Conservation (phyloP, 2,329 filamentous ascomycete species). For the Zymoseptoria ardabiliae region DNA sequence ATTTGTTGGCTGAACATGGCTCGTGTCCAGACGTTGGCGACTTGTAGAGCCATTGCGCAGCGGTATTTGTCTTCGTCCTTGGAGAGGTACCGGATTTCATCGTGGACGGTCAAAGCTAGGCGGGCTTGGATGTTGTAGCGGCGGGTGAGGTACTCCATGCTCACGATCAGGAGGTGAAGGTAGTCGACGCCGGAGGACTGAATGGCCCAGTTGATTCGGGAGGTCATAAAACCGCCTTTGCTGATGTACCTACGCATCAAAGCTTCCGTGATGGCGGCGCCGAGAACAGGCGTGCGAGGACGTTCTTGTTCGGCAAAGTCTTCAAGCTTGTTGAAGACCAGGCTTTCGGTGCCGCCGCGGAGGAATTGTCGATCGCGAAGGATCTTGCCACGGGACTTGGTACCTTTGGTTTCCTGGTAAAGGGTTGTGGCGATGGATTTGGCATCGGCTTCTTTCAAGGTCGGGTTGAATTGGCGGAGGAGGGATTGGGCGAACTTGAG, state of each 20-base stretch:
- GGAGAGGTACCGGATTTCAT: slow-evolving; percentile 93
- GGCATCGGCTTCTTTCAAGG: slow-evolving; percentile 71
- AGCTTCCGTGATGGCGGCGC: slow-evolving; percentile 92
- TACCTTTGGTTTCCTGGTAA: slow-evolving; percentile 84
- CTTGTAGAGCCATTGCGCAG: slow-evolving; percentile 83
- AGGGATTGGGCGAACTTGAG: slow-evolving; percentile 87
- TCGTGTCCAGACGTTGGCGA: slow-evolving; percentile 92
- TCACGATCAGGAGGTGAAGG: slow-evolving; percentile 82
- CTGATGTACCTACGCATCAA: slow-evolving; percentile 80
- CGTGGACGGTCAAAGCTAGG: slow-evolving; percentile 88
- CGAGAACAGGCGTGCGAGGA: slow-evolving; percentile 84
- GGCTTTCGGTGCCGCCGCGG: slow-evolving; percentile 92
- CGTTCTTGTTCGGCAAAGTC: slow-evolving; percentile 93
- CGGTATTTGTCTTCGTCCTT: slow-evolving; percentile 79
- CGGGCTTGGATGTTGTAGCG: slow-evolving; percentile 80
- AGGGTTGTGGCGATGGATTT: slow-evolving; percentile 67
- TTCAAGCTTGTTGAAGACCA: slow-evolving; percentile 97
- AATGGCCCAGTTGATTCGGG: slow-evolving; percentile 97
- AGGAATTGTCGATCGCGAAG: slow-evolving; percentile 76
- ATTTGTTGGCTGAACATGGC: slow-evolving; percentile 97
- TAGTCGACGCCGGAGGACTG: slow-evolving; percentile 97
- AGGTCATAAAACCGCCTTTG: slow-evolving; percentile 89
- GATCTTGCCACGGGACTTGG: slow-evolving; percentile 67
- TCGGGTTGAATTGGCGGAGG: slow-evolving; percentile 87
- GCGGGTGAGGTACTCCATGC: slow-evolving; percentile 87